phyloP scores from a whole-genome alignment of 2,329 filamentous ascomycete species.

The Colletotrichum spaethianum region DNA sequence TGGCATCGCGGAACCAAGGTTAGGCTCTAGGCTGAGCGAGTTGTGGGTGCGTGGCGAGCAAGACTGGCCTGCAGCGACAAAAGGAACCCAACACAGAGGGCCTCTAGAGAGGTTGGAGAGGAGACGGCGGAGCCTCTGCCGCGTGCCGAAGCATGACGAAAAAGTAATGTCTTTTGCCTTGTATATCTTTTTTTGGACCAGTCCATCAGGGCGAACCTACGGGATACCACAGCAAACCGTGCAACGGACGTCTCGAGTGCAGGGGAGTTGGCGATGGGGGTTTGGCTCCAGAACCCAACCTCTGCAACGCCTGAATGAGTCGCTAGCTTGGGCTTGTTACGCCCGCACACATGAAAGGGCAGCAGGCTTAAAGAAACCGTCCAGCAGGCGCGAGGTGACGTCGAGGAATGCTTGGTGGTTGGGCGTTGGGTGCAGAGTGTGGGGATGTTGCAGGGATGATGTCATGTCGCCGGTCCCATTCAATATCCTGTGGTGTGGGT shows the following conservation, averaged over 20 bases:
- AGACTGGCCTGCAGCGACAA: background rate
- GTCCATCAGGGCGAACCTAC: too few relatives aligned
- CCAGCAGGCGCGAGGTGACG: constrained; percentile 7
- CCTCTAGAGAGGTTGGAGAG: background rate
- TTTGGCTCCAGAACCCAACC: background rate
- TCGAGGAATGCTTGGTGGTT: constrained; percentile 15
- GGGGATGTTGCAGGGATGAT: constrained; percentile 11
- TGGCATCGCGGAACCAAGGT: background rate
- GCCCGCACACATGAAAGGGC: background rate
- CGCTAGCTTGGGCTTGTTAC: background rate
- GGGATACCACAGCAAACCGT: background rate
- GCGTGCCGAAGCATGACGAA: background rate
- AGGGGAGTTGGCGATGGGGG: background rate
- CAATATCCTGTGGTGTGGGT: constrained; percentile 3
- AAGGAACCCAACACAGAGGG: background rate
- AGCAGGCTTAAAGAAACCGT: background rate
- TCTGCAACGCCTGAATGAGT: constrained; percentile 1
- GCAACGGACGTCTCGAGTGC: background rate
- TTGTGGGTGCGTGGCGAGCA: background rate
- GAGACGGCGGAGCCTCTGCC: background rate
- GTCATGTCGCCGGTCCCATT: constrained; percentile 19
- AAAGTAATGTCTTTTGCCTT: background rate
- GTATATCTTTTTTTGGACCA: background rate
- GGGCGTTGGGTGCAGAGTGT: constrained; percentile 9
- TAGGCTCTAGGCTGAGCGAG: background rate